Evolutionary conservation across 129 eudicot species (phyloP).

Genomic region (Apium graveolens): DNA sequence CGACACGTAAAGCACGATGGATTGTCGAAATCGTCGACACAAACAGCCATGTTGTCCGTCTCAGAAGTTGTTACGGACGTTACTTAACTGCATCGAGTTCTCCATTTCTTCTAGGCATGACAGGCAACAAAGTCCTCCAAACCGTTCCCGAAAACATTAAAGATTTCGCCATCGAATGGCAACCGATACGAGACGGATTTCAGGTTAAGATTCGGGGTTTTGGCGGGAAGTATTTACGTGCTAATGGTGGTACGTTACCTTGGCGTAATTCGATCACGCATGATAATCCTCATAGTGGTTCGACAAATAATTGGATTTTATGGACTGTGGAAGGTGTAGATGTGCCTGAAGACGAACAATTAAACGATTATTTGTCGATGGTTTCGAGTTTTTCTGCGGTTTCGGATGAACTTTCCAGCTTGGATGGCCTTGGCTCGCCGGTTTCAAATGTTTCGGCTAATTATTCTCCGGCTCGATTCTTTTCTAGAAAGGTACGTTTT

Average conservation of each 20-base stretch:
- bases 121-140: slow-evolving; percentile 65
- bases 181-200: slow-evolving; percentile 77
- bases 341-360: slow-evolving; percentile 44
- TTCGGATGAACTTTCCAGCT: slow-evolving; percentile 36
- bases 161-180: slow-evolving; percentile 61
- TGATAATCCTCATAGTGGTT: slow-evolving; percentile 41
- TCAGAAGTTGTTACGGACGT: slow-evolving; percentile 56
- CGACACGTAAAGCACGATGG: slow-evolving; percentile 61
- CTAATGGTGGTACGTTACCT: slow-evolving; percentile 86
- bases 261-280: slow-evolving; percentile 84
- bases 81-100: slow-evolving; percentile 67
- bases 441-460: slow-evolving; percentile 17
- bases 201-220: slow-evolving; percentile 48
- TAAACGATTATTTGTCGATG: slow-evolving; percentile 41
- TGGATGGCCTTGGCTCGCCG: slow-evolving; percentile 36
- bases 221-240: slow-evolving; percentile 60
- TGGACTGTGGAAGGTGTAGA: slow-evolving; percentile 61
- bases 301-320: slow-evolving; percentile 52
- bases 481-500: slow-evolving; percentile 6
- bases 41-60: slow-evolving; percentile 45
- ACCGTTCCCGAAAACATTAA: slow-evolving; percentile 31
- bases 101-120: slow-evolving; percentile 65
- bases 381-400: slow-evolving; percentile 48
- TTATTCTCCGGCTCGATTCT: slow-evolving; percentile 22
- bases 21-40: slow-evolving; percentile 52